phyloP scores from a whole-genome alignment of 2,329 filamentous ascomycete species.

The Ciborinia camelliae region DNA sequence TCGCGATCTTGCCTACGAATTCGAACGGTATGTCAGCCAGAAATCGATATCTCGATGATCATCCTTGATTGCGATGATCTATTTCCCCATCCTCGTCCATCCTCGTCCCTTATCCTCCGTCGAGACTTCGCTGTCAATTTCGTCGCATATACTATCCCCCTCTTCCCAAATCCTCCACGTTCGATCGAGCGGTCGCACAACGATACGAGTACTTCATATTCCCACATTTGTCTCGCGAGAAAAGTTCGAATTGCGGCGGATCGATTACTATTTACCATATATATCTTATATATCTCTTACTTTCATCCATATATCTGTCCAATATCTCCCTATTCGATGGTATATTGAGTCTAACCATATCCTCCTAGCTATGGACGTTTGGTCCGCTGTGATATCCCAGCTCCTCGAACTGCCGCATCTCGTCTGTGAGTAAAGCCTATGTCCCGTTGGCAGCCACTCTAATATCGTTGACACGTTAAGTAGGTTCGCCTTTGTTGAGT shows the following conservation, averaged over 20 bases:
- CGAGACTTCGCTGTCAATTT: conserved; percentile 45
- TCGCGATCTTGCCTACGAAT: conserved; percentile 99
- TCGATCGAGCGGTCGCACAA: conserved; percentile 42
- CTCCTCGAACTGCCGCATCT: conserved; percentile 87
- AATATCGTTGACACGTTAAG: conserved; percentile 40
- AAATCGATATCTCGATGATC: conserved; percentile 48
- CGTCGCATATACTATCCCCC: conserved; percentile 41
- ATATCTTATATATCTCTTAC: conserved; percentile 30
- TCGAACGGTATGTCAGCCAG: conserved; percentile 93
- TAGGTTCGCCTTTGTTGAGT: conserved; percentile 97
- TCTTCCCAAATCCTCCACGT: conserved; percentile 29
- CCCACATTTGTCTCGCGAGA: conserved; percentile 31
- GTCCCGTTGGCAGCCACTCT: conserved; percentile 30
- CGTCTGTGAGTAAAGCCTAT: conserved; percentile 71
- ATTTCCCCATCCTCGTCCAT: conserved; percentile 37
- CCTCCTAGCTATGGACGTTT: conserved; percentile 83
- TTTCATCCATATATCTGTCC: conserved; percentile 27
- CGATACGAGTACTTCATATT: conserved; percentile 35
- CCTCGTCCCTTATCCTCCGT: conserved; percentile 33
- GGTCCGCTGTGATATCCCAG: conserved; percentile 97
- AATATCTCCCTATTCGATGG: conserved; percentile 26
- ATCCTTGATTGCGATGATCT: conserved; percentile 41
- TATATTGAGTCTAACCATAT: conserved; percentile 31
- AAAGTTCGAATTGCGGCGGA: conserved; percentile 31
- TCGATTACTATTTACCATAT: conserved; percentile 26